Evolutionary conservation across 2,329 filamentous ascomycete species (phyloP), one percentile per base, ranked within the genome.

Genomic region (Penicillium sp.): DNA sequence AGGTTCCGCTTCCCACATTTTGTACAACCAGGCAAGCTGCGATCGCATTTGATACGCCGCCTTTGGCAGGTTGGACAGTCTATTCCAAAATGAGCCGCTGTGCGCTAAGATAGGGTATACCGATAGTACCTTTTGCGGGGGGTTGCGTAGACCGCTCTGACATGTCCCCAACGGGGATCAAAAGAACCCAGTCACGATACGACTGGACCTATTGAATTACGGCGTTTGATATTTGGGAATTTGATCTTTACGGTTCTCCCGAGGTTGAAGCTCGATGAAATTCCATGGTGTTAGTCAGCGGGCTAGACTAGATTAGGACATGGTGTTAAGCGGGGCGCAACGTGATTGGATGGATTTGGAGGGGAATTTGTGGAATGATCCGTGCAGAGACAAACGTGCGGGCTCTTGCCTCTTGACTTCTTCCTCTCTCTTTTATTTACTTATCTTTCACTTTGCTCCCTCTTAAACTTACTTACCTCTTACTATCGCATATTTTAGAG

Each of bases 11-110:
- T 53, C 6, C 29, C 42, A 37, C 50, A 53, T 53, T 53, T 53
- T 37, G 31, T 29, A 37, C 50, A 53, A 26, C 50, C 50, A 6
- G 50, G 50, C 16, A 53, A 33, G 42, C 50, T 31, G 50, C 50
- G 50, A 31, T 53, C 50, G 33, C 50, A 53, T 19, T 53, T 53
- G n/a, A 53, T 53, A 16, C 50, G 50, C 31, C 50, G 50, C 42
- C 31, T 47, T 14, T 53, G 50, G 29, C 50, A 53, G 42, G 50
- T 53, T 37, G 50, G 50, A 47, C 50, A 53, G 10, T 53, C 50
- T 53, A 33, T 6, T 9, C 7, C 29, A 14, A 19, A n/a, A 35
- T 53, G 27, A 53, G 50, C 22, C 9, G 19, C 29, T 14, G 42
- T n/a, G 21, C 29, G 10, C 27, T n/a, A 13, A 35, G 39, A 29